Base-by-base conservation (phyloP, 1,139 yeast species). In the Sugiyamaella sp. region DNA sequence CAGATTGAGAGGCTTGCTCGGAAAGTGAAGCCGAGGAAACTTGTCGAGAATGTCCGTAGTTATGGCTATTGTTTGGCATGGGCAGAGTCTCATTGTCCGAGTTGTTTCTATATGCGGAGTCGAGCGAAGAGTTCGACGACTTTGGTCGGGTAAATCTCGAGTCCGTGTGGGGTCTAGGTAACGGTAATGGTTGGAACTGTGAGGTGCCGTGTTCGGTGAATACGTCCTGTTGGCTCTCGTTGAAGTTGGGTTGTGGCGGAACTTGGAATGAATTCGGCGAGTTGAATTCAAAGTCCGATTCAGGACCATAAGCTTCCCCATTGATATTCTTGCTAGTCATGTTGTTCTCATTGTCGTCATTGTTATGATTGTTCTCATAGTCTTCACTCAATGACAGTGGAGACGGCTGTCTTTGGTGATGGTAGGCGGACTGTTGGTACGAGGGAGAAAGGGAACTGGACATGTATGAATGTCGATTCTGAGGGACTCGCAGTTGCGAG, bases 1-100 rank as follows among this genome's bases (percentile, higher is more conserved):
- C 67, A 32, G 56, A 55, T 43, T 63, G 66, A n/a, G 61, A 37
- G 10, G 64, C 62, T 12, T 59, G 46, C 47, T 63, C 63, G 49
- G 59, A 55, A 46, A 63, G 52, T 6, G 62, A 56, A 22, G 60
- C 57, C 12, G 62, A 56, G 3, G 52, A 37, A 37, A 21, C 21
- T 4, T 24, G 16, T 25, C 38, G 41, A 8, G 51, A 48, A 38
- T 40, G 51, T n/a, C 19, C 32, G 9, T 20, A 24, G 21, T 22
- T 29, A n/a, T 40, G 51, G 4, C 19, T 22, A 14, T 20, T 17
- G 21, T 22, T 29, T 5, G 46, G 46, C 20, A 32, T 19, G 20
- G 52, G 43, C 41, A 20, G 37, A 21, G 19, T 45, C 33, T 14
- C 41, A 17, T 9, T 10, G 24, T 16, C 35, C 35, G 48, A 33